Evolutionary conservation across 139 green algal genomes (phyloP).

Genomic region (Micromonas pusilla): DNA sequence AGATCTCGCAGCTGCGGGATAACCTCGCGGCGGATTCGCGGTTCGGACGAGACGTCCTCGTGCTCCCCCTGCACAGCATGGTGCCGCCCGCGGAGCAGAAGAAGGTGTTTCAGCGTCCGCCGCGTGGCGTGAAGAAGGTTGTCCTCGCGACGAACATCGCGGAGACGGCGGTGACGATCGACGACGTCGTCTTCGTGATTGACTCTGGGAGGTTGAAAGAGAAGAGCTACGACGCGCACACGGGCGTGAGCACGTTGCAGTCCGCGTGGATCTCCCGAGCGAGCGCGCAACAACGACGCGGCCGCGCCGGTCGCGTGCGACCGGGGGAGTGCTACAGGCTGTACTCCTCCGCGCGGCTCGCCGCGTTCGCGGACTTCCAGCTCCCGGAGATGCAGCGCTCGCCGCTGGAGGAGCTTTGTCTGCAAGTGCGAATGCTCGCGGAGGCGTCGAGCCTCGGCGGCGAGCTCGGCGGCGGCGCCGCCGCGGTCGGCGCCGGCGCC

Average conservation of each 20-base stretch:
- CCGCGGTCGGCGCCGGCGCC: background rate
- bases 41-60: conserved; percentile 34
- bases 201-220: conserved; percentile 69
- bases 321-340: conserved; percentile 69
- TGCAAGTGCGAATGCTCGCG: conserved; percentile 19
- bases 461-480: background rate
- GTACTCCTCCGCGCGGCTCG: conserved; percentile 55
- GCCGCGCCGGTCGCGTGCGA: conserved; percentile 66
- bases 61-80: conserved; percentile 72
- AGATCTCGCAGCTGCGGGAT: conserved; percentile 69
- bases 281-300: conserved; percentile 60
- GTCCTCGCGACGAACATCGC: conserved; percentile 81
- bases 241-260: conserved; percentile 64
- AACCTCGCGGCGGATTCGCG: conserved; percentile 36
- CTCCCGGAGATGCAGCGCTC: conserved; percentile 51
- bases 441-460: conserved; percentile 10
- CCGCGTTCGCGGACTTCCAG: conserved; percentile 56
- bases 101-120: conserved; percentile 49
- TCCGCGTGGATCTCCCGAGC: conserved; percentile 46
- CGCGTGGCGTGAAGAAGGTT: conserved; percentile 60
- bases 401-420: conserved; percentile 48
- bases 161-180: conserved; percentile 75
- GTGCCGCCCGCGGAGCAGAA: conserved; percentile 55
- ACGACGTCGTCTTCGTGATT: conserved; percentile 75
- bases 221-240: conserved; percentile 77